A percentile compares a stretch with the other conserved stretches of the same genome.
Evolutionary conservation across 202 grass and related monocot species (phyloP).

Genomic region (Zoysia matrella): DNA sequence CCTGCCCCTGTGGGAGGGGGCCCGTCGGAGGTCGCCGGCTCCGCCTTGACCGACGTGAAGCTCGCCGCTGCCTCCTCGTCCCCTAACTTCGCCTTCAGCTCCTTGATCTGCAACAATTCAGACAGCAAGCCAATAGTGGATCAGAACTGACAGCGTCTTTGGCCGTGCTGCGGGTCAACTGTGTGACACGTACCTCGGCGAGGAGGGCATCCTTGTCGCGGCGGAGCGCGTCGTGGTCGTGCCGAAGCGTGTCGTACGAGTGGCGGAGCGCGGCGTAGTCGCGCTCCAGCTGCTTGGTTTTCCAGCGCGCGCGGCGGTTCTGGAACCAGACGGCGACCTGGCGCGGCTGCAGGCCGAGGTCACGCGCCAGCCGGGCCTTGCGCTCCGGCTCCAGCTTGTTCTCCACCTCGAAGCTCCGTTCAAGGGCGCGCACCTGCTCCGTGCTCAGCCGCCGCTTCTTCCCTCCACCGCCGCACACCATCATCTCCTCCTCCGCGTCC

Average conservation of each 20-base stretch:
- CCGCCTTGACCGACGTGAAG: constrained; percentile 82
- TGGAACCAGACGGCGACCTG: too few relatives aligned
- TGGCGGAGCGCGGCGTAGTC: constrained; percentile 53
- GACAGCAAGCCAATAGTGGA: background rate
- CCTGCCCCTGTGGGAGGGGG: constrained; percentile 45
- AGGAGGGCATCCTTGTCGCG: constrained; percentile 71
- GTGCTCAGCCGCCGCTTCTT: constrained; percentile 84
- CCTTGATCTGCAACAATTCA: constrained; percentile 55
- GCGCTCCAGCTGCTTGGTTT: too few relatives aligned
- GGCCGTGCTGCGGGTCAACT: too few relatives aligned
- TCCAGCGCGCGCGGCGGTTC: too few relatives aligned
- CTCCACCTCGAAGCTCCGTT: constrained; percentile 90
- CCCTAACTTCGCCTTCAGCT: constrained; percentile 69
- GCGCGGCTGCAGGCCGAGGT: constrained; percentile 85
- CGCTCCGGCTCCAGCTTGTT: constrained; percentile 93
- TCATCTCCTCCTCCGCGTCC: constrained; percentile 53
- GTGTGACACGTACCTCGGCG: constrained; percentile 46
- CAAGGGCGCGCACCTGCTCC: constrained; percentile 83
- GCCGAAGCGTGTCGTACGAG: constrained; percentile 56
- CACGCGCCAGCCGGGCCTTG: constrained; percentile 74
- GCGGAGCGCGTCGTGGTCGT: constrained; percentile 60
- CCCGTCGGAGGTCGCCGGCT: constrained; percentile 57
- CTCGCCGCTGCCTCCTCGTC: constrained; percentile 56
- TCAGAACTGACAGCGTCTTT: background rate
- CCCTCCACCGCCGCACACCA: constrained; percentile 53